Base-by-base conservation (phyloP, 2,329 filamentous ascomycete genomes). In the Exophiala viscosa region DNA sequence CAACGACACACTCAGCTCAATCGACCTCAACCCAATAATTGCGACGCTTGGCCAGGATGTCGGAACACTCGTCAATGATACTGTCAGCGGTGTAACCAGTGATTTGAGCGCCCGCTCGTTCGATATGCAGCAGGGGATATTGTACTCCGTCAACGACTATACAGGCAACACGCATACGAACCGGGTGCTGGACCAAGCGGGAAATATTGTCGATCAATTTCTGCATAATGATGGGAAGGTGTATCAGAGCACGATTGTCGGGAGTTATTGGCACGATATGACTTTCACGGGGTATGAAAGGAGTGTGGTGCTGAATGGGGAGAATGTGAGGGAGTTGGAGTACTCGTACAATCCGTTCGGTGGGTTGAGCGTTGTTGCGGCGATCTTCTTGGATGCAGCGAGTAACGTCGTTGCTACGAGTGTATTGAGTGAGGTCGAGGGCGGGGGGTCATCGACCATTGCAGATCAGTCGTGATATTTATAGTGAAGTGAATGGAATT, bases 131-230 rank as follows among this genome's bases (percentile, higher is more conserved):
- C 72, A 82, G 68, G 81, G 81, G 63, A 78, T 84, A 54, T 74
- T 85, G 32, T 84, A 81, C 67, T 80, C 77, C 23, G 66, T 82
- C 64, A 83, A 83, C 68, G 76, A 84, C 69, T 84, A 82, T 65
- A 70, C 70, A 11, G 79, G 80, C 14, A 73, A 77, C 53, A 73
- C 70, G 34, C 77, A 80, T 66, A 82, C 77, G 33, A 83, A 84
- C 65, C 76, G 79, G 36, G 67, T 82, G 5, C 69, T 83, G 5
- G 74, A 71, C 3, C 80, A 82, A 65, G 76, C 78, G 57, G 80
- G 80, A 36, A 73, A 71, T 52, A 74, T 83, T 44, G 71, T 78
- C 49, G 79, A 83, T 58, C 70, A 79, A 56, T 74, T 64, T 38
- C 70, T 83, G 3, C 74, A 82, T 64, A 82, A 83, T 60, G 65